Conservation (phyloP, 2,329 filamentous ascomycete species). For the Stromatinia cepivora region DNA sequence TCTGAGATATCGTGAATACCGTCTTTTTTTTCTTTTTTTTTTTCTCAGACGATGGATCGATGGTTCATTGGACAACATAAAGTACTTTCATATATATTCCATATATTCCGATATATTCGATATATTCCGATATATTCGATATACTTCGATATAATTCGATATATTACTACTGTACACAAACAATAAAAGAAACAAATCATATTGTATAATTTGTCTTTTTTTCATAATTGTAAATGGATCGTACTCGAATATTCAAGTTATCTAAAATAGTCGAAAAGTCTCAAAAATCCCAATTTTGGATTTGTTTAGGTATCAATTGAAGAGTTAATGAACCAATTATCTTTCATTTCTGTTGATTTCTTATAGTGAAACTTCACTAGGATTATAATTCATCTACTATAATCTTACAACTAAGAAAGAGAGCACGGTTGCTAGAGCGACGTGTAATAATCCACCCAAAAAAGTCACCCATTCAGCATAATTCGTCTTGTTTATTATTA, state of each 20-base stretch:
- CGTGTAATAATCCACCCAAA: not conserved
- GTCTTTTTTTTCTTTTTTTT: not conserved
- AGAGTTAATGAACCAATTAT: not conserved
- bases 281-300: not conserved
- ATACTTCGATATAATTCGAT: not conserved
- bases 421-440: conserved; percentile 22
- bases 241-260: not conserved
- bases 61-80: not conserved
- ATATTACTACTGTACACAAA: not conserved
- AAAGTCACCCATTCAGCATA: not conserved
- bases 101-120: not conserved
- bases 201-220: not conserved
- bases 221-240: not conserved
- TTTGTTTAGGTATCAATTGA: not conserved
- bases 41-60: not conserved
- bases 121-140: not conserved
- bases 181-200: not conserved
- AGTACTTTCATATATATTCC: too few relatives aligned
- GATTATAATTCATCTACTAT: not conserved
- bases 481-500: not conserved
- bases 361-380: conserved; percentile 6
- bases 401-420: not conserved
- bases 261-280: not conserved
- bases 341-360: not conserved
- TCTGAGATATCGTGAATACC: not conserved